Base-by-base conservation (phyloP, 2,329 filamentous ascomycete genomes). In the Exserohilum rostratum region DNA sequence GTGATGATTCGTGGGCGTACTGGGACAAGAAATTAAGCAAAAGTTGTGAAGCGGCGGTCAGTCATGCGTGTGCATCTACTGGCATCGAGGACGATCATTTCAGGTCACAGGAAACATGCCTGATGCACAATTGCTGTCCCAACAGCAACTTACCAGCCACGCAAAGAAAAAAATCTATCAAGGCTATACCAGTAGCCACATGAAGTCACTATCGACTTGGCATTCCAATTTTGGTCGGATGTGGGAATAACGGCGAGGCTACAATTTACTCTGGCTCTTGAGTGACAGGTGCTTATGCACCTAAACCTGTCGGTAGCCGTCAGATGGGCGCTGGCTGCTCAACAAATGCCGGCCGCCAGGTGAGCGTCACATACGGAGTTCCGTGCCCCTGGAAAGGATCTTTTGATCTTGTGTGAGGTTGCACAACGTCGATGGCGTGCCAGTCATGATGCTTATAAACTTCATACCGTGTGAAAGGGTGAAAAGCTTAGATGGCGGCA, bases 281-380 rank as follows among this genome's bases (percentile, higher is more conserved):
- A 34, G 35, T 39, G 35, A 35, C 34, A 42, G 22, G 29, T 46
- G 47, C 39, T n/a, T 40, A 13, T 42, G 15, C 6, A 43, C 25
- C 42, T 43, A 38, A 25, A 29, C 27, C 20, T 52, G 53, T 31
- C 3, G 47, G n/a, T 42, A 38, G 25, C 42, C 48, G 31, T 42
- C 3, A 18, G 44, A 6, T 37, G 35, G 42, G 22, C 35, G 46
- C 35, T 42, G 40, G 30, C 47, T 51, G 53, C 48, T 43, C 53
- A 55, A 55, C 48, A 52, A 47, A 55, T 47, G 37, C 43, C 39
- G 25, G 42, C 30, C 40, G 39, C 51, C 46, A 50, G 49, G 46
- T 50, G 31, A 31, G 29, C 30, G 31, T 37, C 20, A 30, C 29
- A 10, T 29, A 54, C 31, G 42, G 9, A 17, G 20, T 52, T 46